Evolutionary conservation across 345 rosid genomes (phyloP), one percentile per base, ranked within the genome.

Genomic region (Brassica napus): DNA sequence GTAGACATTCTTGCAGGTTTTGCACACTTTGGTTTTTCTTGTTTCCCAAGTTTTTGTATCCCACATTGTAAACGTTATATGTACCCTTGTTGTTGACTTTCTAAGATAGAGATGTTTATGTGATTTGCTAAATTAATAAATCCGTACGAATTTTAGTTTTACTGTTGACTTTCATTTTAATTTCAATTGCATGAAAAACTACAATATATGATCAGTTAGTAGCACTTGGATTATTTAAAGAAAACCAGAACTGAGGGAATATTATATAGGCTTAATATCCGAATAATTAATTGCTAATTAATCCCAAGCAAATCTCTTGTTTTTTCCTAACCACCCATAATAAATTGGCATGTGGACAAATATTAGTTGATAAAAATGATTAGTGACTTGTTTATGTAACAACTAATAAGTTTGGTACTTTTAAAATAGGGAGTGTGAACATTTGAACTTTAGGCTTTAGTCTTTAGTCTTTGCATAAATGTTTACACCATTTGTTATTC

Each of bases 1-100:
- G 39, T 39, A 34, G 15, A 64, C 44, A 30, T 55, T 63, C 58
- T 74, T 73, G 21, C 47, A 61, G 47, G 12, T 61, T 73, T 57
- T 66, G 18, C 26, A 60, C 21, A 12, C 72, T 39, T 21, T 26
- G 6, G 57, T 52, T 66, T 59, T 55, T 69, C 71, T 52, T 52
- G 16, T 12, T 59, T 49, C 61, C 65, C 64, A 39, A 42, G 49
- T 42, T 37, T 57, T 55, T 74, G 30, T 21, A 52, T 69, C 34
- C 5, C 69, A 68, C 52, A 65, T 3, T 2, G 39, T 64, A 14
- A 57, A 58, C 14, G 8, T 4, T 60, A 62, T 78, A 28, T 28
- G 31, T 28, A 54, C 28, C 65, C 28, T 57, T 23, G 16, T 54
- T 65, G 18, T 65, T 65, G 60, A 30, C 21, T 49, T 49, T n/a